Evolutionary conservation across 306 rosid genomes (phyloP), one percentile per base, ranked within the genome.

Genomic region (Prosopis cineraria): DNA sequence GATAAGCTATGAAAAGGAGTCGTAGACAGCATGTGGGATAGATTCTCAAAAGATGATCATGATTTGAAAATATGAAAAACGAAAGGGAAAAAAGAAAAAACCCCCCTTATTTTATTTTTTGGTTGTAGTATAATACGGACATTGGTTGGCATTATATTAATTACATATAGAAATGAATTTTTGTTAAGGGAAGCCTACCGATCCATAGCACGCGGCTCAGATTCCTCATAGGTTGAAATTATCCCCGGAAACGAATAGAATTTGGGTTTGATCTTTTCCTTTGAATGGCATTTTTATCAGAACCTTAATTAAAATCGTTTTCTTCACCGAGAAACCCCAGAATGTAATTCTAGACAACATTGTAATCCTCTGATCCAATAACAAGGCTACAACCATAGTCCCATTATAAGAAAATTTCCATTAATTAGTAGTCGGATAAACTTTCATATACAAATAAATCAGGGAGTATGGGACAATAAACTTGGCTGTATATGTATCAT

Each of bases 141-240:
- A n/a, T n/a, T 78, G 39, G 67, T 79, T 75, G 83, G 36, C 72
- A 41, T 25, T 41, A 22, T 27, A 39, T 3, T 20, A 66, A 66
- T 22, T 66, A 25, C n/a, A n/a, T n/a, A n/a, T 6, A 17, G 58
- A 7, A 52, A 52, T 52, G 59, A 52, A 7, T 68, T 40, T 40
- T 68, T 24, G 36, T 40, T 24, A 2, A 22, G 24, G 37, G 14
- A 39, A 39, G 40, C 66, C 70, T 48, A 16, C 66, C 52, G 3
- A 70, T n/a, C 74, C 52, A 43, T 68, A 36, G 78, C 74, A 70
- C 71, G 83, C 68, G 52, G 52, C 71, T 72, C 53, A 60, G 72
- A 86, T 85, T 80, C 84, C 70, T 78, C 67, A 65, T 45, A 14
- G 83, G 72, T 52, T 68, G 80, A 72, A 60, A 65, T 75, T 65